These are phyloP conservation scores for Niebla homalea DNA, from an alignment of 495 filamentous ascomycete species.

Conservation along the genomic window DNA sequence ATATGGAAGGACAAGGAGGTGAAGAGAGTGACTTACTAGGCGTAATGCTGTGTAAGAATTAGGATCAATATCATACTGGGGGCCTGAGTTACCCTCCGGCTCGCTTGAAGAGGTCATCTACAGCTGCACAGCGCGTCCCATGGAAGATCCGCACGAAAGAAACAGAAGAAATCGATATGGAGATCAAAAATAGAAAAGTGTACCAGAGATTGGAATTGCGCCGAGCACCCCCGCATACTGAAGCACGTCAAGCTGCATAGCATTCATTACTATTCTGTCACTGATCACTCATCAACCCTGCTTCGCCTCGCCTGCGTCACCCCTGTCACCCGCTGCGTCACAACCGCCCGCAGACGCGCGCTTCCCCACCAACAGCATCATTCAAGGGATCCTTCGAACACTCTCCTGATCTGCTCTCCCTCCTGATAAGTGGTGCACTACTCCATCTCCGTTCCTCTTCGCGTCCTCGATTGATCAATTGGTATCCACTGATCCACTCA, in stretches of 20 bases:
- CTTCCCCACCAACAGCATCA: not conserved
- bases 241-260: too few species aligned
- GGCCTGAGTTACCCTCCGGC: not conserved
- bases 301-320: too few species aligned
- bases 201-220: too few species aligned
- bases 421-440: not conserved
- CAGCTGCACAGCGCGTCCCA: not conserved
- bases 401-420: not conserved
- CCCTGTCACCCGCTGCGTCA: too few species aligned
- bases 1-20: not conserved
- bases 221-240: too few species aligned
- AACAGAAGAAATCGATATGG: too few species aligned
- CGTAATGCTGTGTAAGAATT: conserved; percentile 42
- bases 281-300: too few species aligned
- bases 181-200: too few species aligned
- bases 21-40: conserved; percentile 27
- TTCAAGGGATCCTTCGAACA: not conserved
- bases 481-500: not conserved
- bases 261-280: too few species aligned
- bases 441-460: too few species aligned
- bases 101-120: conserved; percentile 7
- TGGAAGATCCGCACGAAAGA: not conserved
- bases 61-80: conserved; percentile 16
- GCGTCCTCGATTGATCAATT: conserved; percentile 2
- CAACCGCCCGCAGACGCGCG: not conserved